phyloP scores from a whole-genome alignment of 257 asterid species.

The Oldenlandia corymbosa region DNA sequence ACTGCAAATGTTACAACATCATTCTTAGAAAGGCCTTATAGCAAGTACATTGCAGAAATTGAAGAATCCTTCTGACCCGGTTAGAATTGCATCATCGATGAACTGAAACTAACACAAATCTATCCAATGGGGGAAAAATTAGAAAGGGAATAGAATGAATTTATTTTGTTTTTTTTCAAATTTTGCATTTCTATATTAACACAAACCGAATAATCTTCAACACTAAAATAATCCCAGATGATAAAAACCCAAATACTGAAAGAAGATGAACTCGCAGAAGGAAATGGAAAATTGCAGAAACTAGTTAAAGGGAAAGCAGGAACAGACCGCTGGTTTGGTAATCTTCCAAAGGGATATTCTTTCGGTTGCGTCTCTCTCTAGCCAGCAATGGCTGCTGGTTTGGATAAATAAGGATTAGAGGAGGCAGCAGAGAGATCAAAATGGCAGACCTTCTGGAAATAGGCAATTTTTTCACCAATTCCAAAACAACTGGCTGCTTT shows the following conservation, averaged over 20 bases:
- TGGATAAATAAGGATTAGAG: constrained; percentile 36
- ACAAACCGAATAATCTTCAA: no score
- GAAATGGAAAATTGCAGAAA: not conserved
- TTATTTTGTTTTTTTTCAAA: no score
- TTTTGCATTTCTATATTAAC: no score
- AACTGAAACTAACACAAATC: no score
- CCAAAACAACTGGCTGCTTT: not conserved
- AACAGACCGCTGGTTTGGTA: constrained; percentile 53
- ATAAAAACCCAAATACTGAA: not conserved
- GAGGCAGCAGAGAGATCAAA: constrained; percentile 61
- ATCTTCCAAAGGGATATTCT: constrained; percentile 66
- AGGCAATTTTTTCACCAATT: constrained; percentile 37
- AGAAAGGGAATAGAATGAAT: no score
- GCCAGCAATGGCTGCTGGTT: constrained; percentile 58
- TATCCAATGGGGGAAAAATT: not conserved
- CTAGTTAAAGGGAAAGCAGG: not conserved
- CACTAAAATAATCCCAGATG: not conserved
- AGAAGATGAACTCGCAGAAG: not conserved
- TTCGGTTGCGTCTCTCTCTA: constrained; percentile 83
- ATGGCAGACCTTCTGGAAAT: constrained; percentile 71
- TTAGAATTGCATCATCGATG: not conserved
- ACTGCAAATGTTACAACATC: no score
- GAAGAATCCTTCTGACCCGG: not conserved
- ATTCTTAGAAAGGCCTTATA: not conserved
- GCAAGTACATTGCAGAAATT: not conserved